Base-by-base conservation (phyloP, 805 yeast species). In the Metschnikowia gelsemii region DNA sequence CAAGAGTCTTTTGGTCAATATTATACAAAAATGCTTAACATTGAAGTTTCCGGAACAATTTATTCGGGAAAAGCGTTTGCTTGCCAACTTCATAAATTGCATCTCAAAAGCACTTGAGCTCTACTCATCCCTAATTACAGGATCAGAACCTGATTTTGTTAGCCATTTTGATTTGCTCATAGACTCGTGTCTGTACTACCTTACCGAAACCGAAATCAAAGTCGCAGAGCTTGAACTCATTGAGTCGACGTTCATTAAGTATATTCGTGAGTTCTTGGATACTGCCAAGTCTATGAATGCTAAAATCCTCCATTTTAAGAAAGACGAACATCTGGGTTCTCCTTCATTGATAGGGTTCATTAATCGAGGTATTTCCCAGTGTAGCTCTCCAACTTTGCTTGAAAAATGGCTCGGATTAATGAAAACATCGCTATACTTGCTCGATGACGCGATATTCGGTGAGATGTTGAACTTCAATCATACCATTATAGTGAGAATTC, bases 401-500 rank as follows among this genome's bases (percentile, higher is more conserved):
- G 73, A 70, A 32, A 63, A 68, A 11, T 76, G 80, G 79, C 64
- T 76, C 16, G 58, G 64, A 12, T 64, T 84, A 9, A 58, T 83
- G 25, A 71, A 76, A 5, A 71, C 72, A 38, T 74, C 82, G 29
- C 60, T 82, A 21, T 66, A 72, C 3, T 64, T 78, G 35, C 75
- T 80, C 50, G 66, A 67, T 17, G 74, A 73, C 17, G 69, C 76
- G 3, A 69, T 82, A 1, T 78, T 82, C 44, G 77, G 76, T 40
- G 79, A 79, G 22, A 58, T 83, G 19, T 59, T 79, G 22, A 75
- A 77, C 2, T 56, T 83, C 22, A 79, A 74, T 30, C 78, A 79
- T 21, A 66, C 80, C 12, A 58, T 79, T 16, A 68, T 77, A 33
- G 50, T 59, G 7, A 72, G 72, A 47, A 58, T 76, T 14, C 56